These are phyloP conservation scores for Begonia fuchsioides DNA, from an alignment of 306 rosid species.

Conservation along the genomic window DNA sequence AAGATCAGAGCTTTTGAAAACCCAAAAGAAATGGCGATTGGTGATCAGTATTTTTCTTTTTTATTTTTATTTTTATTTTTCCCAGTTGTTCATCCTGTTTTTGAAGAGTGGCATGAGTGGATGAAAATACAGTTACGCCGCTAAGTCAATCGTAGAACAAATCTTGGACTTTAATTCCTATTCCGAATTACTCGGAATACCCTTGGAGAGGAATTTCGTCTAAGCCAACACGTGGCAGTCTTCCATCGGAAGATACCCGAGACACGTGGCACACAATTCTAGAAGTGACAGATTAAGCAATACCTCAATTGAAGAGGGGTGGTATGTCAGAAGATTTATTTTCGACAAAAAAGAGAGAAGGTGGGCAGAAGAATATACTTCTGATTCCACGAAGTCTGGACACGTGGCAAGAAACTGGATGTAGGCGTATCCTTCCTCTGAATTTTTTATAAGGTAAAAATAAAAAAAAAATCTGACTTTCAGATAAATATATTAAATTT, in stretches of 20 bases:
- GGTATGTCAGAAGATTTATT: too few species aligned
- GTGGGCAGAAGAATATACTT: slow-evolving; percentile 11
- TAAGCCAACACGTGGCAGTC: too few species aligned
- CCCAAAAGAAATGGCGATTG: not conserved
- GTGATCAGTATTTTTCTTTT: not conserved
- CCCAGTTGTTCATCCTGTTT: not conserved
- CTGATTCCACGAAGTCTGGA: not conserved
- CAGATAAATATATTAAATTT: too few species aligned
- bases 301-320: too few species aligned
- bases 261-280: too few species aligned
- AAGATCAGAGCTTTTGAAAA: slow-evolving; percentile 14
- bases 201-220: not conserved
- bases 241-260: too few species aligned
- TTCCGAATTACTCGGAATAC: slow-evolving; percentile 7
- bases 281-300: too few species aligned
- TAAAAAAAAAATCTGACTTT: too few species aligned
- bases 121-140: slow-evolving; percentile 28
- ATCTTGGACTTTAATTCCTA: slow-evolving; percentile 12
- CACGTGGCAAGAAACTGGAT: slow-evolving; percentile 10
- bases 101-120: slow-evolving; percentile 66
- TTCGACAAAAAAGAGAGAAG: not conserved
- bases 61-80: not conserved
- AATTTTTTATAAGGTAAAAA: too few species aligned
- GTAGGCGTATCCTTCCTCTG: not conserved
- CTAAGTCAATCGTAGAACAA: slow-evolving; percentile 10